A percentile compares a stretch with the other conserved stretches of the same genome.
These are phyloP conservation scores for Nannochloris sp. DNA, from an alignment of 139 green algal species.

Conservation along the genomic window DNA sequence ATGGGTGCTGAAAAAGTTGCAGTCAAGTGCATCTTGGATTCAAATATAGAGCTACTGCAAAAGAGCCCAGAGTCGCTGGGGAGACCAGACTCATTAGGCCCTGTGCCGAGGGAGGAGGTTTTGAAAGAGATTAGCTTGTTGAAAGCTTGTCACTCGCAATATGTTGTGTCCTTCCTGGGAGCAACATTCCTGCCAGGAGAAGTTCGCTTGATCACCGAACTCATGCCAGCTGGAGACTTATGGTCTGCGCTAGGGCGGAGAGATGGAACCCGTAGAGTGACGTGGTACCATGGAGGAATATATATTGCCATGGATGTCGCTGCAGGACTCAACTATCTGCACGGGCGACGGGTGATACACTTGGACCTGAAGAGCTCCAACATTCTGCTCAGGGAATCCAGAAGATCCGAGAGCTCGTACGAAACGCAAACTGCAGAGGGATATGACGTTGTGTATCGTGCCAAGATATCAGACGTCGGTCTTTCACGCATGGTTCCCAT, in stretches of 20 bases:
- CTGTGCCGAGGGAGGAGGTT: too few relatives aligned
- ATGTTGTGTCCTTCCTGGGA: constrained; percentile 14
- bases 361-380: constrained; percentile 27
- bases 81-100: too few relatives aligned
- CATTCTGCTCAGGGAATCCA: constrained; percentile 13
- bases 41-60: background rate
- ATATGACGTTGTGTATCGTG: background rate
- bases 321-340: constrained; percentile 29
- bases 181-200: constrained; percentile 9
- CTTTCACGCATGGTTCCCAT: constrained; percentile 16
- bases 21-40: constrained; percentile 1
- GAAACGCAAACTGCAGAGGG: background rate
- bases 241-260: background rate
- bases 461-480: constrained; percentile 30
- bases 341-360: constrained; percentile 23
- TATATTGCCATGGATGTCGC: constrained; percentile 31
- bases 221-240: constrained; percentile 11
- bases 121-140: constrained; percentile 8
- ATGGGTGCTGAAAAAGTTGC: constrained; percentile 1
- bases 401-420: background rate
- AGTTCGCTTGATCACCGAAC: constrained; percentile 14
- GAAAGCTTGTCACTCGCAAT: background rate
- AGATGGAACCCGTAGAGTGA: background rate
- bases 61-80: background rate
- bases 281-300: constrained; percentile 12